Evolutionary conservation across 176 grass and related monocot species (phyloP), one percentile per base, ranked within the genome.

Genomic region (Elymus sibiricus): DNA sequence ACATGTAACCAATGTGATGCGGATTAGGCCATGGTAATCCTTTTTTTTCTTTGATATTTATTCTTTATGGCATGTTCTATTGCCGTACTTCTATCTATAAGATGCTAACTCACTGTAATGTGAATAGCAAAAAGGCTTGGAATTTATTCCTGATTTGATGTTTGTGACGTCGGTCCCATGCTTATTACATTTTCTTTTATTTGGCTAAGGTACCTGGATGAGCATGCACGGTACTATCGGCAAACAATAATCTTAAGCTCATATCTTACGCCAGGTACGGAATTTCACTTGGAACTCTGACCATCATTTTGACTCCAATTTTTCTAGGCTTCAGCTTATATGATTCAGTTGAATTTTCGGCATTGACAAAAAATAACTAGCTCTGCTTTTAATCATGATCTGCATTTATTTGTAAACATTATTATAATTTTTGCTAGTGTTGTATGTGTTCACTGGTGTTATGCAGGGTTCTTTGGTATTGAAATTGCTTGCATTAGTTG

Each of bases 171-270:
- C 71, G 65, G 55, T 43, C 80, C 25, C 66, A 34, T 86, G 78
- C 66, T 79, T 76, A 11, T 74, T 77, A 87, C 59, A 68, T 64
- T 61, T 65, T 82, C 88, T 64, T 86, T 31, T 88, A 76, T 65
- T 62, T 70, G 14, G 63, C 81, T 81, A 77, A 98, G 95, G 95
- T 98, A 98, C 79, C 74, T 95, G 80, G 89, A 95, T 92, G 89
- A 86, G 79, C 87, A 89, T 58, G 93, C 95, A 74, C 81, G 47
- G 31, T 93, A 86, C 80, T 98, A 93, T 92, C 80, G 93, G 31
- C 95, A 98, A 85, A 98, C 95, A 70, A 98, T 98, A 77, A 81
- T 98, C 26, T 64, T 98, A 55, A 82, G 91, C 87, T 98, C 91
- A 16, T 88, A 93, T 87, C 85, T 83, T 83, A 98, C 89, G 79